phyloP scores from a whole-genome alignment of 108 stramenopile genomes.

The Chaetoceros tenuissimus region DNA sequence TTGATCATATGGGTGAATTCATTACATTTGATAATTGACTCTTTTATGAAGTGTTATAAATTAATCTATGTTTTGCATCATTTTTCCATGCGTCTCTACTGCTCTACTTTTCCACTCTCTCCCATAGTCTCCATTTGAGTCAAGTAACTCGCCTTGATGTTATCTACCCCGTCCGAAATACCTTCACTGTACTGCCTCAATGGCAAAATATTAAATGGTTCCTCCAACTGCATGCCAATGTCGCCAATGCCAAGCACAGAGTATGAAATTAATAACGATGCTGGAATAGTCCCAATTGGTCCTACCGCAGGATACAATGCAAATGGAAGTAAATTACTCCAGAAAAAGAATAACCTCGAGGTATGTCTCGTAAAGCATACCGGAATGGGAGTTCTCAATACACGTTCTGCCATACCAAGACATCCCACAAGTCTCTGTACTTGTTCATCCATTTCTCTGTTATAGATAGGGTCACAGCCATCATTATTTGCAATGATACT shows the following conservation, averaged over 20 bases:
- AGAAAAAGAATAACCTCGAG: conserved; percentile 27
- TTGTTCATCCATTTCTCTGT: conserved; percentile 25
- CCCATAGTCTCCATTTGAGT: too few relatives aligned
- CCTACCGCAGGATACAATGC: conserved; percentile 34
- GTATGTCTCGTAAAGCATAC: too few relatives aligned
- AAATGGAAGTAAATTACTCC: conserved; percentile 42
- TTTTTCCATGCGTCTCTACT: too few relatives aligned
- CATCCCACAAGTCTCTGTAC: conserved; percentile 18
- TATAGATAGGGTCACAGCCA: conserved; percentile 12
- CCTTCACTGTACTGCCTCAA: conserved; percentile 41
- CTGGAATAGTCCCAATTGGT: conserved; percentile 26
- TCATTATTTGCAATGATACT: conserved; percentile 23
- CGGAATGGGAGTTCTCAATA: conserved; percentile 38
- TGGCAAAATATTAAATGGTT: conserved; percentile 46
- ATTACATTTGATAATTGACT: too few relatives aligned
- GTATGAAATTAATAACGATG: conserved; percentile 27
- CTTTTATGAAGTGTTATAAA: too few relatives aligned
- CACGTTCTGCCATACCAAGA: conserved; percentile 32
- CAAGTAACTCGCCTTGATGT: too few relatives aligned
- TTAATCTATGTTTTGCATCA: too few relatives aligned
- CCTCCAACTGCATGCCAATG: conserved; percentile 43
- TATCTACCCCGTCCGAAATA: too few relatives aligned
- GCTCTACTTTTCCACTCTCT: too few relatives aligned
- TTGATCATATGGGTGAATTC: too few relatives aligned
- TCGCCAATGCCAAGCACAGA: conserved; percentile 42